A percentile compares a stretch with the other conserved stretches of the same genome.
These are phyloP conservation scores for Globisporangium emineosum DNA, from an alignment of 352 stramenopile genomes.

Conservation along the genomic window DNA sequence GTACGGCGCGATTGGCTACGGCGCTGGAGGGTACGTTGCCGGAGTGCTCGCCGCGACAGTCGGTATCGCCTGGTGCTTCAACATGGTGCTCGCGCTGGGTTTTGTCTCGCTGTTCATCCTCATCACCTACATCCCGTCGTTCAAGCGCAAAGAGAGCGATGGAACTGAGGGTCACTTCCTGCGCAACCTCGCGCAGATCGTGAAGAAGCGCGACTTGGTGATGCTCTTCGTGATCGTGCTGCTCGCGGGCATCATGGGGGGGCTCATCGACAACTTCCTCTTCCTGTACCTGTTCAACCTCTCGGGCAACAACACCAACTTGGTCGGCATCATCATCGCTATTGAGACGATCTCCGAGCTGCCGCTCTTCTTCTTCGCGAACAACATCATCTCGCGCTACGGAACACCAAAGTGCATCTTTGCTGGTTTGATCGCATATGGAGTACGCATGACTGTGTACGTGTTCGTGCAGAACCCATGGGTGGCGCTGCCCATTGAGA, in stretches of 20 bases:
- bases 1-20: slow-evolving; percentile 71
- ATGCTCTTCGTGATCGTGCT: slow-evolving; percentile 66
- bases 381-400: slow-evolving; percentile 60
- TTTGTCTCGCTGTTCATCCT: slow-evolving; percentile 58
- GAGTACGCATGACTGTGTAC: slow-evolving; percentile 60
- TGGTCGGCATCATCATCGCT: slow-evolving; percentile 68
- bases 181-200: slow-evolving; percentile 38
- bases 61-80: slow-evolving; percentile 78
- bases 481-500: slow-evolving; percentile 57
- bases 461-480: slow-evolving; percentile 61
- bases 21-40: slow-evolving; percentile 58
- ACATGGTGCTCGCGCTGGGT: slow-evolving; percentile 64
- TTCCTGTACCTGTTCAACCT: slow-evolving; percentile 76
- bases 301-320: slow-evolving; percentile 49
- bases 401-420: slow-evolving; percentile 52
- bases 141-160: slow-evolving; percentile 25
- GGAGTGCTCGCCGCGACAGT: slow-evolving; percentile 55
- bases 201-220: slow-evolving; percentile 53
- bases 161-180: slow-evolving; percentile 34
- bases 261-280: slow-evolving; percentile 69
- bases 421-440: slow-evolving; percentile 50
- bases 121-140: slow-evolving; percentile 44
- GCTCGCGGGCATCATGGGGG: slow-evolving; percentile 53
- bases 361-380: slow-evolving; percentile 73
- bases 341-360: slow-evolving; percentile 69